A percentile compares a stretch with the other conserved stretches of the same genome.
Conservation (phyloP, 345 rosid genomes). For the Gossypium longicalyx region DNA sequence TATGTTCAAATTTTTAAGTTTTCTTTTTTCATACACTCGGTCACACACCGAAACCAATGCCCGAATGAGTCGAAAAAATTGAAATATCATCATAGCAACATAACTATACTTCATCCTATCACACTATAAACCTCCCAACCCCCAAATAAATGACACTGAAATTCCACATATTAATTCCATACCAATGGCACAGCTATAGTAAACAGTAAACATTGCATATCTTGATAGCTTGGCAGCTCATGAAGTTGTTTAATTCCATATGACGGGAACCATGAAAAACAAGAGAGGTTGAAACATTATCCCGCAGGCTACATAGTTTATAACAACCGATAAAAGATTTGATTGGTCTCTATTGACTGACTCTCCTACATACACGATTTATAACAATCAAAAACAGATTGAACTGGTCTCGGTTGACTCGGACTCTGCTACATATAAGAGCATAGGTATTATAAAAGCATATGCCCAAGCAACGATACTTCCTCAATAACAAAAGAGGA, state of each 20-base stretch:
- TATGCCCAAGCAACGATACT: constrained; percentile 3
- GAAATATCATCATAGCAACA: no score
- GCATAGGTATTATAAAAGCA: constrained; percentile 7
- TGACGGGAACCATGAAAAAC: not conserved
- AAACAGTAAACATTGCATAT: not conserved
- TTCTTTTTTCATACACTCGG: no score
- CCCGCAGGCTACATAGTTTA: constrained; percentile 23
- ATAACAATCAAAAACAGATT: constrained; percentile 21
- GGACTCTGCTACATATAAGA: constrained; percentile 28
- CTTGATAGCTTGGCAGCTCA: not conserved
- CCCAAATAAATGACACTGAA: not conserved
- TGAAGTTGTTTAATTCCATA: not conserved
- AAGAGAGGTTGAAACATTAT: constrained; percentile 15
- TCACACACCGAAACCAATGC: no score
- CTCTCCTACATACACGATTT: constrained; percentile 24
- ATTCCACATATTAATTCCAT: not conserved
- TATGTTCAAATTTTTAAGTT: no score
- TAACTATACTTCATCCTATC: no score
- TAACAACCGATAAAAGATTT: constrained; percentile 20
- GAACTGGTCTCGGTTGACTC: constrained; percentile 4
- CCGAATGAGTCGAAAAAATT: no score
- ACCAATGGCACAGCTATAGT: not conserved
- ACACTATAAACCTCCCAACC: no score
- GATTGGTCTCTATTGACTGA: constrained; percentile 22
- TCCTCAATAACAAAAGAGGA: constrained; percentile 3